phyloP scores from a whole-genome alignment of 345 rosid species.

The Heritiera fomes region DNA sequence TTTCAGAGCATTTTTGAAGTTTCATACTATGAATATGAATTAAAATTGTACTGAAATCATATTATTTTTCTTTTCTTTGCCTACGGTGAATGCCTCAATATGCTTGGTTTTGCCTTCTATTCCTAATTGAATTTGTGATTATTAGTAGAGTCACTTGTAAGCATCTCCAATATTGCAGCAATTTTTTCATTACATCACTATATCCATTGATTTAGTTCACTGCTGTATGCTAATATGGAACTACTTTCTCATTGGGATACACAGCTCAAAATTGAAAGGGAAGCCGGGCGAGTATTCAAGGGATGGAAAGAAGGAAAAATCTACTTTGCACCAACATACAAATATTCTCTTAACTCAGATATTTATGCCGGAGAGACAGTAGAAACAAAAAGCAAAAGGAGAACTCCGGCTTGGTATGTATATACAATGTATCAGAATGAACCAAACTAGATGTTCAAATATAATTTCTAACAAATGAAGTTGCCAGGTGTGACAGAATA shows the following conservation, averaged over 20 bases:
- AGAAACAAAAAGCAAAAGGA: constrained; percentile 67
- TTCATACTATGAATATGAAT: background rate
- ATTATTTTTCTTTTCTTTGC: no score
- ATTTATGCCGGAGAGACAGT: constrained; percentile 68
- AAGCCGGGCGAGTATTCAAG: constrained; percentile 79
- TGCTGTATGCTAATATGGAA: constrained; percentile 13
- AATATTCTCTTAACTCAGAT: constrained; percentile 81
- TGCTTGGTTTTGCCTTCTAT: background rate
- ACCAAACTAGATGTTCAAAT: background rate
- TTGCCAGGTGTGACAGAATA: constrained; percentile 87
- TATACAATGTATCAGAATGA: background rate
- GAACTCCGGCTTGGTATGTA: constrained; percentile 94
- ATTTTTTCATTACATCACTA: background rate
- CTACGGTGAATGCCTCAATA: background rate
- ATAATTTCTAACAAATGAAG: background rate
- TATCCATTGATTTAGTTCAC: background rate
- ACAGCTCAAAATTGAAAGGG: constrained; percentile 88
- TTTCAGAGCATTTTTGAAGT: background rate
- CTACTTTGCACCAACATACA: constrained; percentile 86
- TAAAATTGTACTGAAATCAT: no score
- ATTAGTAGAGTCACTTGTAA: background rate
- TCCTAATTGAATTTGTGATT: background rate
- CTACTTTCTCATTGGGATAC: background rate
- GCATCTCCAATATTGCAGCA: background rate
- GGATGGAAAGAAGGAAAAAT: constrained; percentile 95